These are phyloP conservation scores for Ophiostoma perfectum DNA, from an alignment of 2,329 filamentous ascomycete genomes.

Conservation along the genomic window DNA sequence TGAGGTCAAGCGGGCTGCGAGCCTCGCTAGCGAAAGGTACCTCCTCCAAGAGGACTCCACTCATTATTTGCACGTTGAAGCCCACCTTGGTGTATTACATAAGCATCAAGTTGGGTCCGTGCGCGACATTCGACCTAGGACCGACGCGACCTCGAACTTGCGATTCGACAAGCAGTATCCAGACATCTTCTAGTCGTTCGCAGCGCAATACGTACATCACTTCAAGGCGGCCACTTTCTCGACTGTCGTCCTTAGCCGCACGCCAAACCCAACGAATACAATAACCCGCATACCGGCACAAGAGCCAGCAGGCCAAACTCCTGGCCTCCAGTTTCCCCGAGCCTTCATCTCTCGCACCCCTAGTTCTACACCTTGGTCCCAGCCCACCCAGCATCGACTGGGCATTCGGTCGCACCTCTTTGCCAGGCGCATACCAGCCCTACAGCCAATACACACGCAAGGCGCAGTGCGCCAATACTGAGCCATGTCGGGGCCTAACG, in stretches of 20 bases:
- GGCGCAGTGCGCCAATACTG: slow-evolving; percentile 10
- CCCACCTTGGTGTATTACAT: background rate
- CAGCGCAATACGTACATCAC: background rate
- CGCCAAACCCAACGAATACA: background rate
- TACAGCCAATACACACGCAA: background rate
- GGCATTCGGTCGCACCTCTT: background rate
- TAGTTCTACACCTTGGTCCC: background rate
- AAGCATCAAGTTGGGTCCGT: background rate
- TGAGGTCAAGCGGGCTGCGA: background rate
- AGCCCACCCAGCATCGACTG: background rate
- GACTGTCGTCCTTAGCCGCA: background rate
- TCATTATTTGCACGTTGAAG: background rate
- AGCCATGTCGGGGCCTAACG: slow-evolving; percentile 24
- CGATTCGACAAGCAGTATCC: background rate
- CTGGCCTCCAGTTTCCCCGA: background rate
- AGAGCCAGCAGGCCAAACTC: background rate
- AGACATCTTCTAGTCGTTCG: background rate
- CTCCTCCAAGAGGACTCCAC: background rate
- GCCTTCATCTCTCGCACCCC: background rate
- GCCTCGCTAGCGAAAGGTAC: background rate
- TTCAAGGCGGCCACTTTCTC: background rate
- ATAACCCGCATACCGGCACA: background rate
- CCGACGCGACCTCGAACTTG: slow-evolving; percentile 9
- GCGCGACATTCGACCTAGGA: background rate
- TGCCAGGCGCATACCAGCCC: background rate